Conservation (phyloP, 106 monocot species). For the Cymbidium sinense region DNA sequence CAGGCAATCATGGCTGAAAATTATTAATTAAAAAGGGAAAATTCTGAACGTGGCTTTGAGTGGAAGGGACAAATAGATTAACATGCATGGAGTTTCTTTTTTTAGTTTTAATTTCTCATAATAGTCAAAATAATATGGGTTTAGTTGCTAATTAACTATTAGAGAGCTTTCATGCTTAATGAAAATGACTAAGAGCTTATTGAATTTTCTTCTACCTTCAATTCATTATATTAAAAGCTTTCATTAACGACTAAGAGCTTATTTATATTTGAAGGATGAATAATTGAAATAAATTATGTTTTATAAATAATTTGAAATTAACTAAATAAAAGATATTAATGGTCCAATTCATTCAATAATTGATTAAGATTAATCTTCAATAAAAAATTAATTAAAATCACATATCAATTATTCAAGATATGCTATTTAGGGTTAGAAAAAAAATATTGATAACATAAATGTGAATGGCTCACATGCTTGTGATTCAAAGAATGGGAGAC, state of each 20-base stretch:
- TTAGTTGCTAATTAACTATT: neutral
- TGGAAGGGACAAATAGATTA: constrained; percentile 52
- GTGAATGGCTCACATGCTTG: constrained; percentile 22
- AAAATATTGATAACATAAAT: neutral
- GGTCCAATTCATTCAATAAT: neutral
- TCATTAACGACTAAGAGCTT: neutral
- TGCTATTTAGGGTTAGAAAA: neutral
- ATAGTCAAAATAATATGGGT: constrained; percentile 4
- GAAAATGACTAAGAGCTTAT: constrained; percentile 3
- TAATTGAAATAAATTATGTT: too few species aligned
- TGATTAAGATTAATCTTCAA: too few species aligned
- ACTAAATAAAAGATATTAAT: neutral
- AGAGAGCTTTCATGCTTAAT: neutral
- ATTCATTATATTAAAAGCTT: constrained; percentile 4
- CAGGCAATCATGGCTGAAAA: constrained; percentile 10
- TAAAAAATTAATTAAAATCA: too few species aligned
- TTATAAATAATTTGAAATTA: neutral
- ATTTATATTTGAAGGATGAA: too few species aligned
- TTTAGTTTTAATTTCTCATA: constrained; percentile 17
- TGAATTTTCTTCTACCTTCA: constrained; percentile 16
- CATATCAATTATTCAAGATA: neutral
- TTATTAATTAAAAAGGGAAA: constrained; percentile 31
- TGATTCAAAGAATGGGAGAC: constrained; percentile 15
- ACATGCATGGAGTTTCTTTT: constrained; percentile 20
- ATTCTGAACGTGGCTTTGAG: constrained; percentile 54